Evolutionary conservation across 1,284 basidiomycete genomes (phyloP), one percentile per base, ranked within the genome.

Genomic region (Chalciporus sp.): DNA sequence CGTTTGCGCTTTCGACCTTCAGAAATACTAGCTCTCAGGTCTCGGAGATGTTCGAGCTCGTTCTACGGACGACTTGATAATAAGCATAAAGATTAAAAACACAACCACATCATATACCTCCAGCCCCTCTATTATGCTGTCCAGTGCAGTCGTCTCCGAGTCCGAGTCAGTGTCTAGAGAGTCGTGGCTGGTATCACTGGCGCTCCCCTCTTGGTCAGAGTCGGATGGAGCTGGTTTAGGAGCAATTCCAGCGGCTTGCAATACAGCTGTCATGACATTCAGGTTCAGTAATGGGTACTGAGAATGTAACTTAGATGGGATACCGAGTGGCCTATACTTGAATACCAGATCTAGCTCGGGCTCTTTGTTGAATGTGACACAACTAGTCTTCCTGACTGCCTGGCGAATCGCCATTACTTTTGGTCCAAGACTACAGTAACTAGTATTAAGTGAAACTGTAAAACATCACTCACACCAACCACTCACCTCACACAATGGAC

Each of bases 161-260:
- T 17, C 35, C 27, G 7, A 42, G 37, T 44, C 27, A 16, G 51
- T 19, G 17, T 33, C 19, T 26, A 27, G n/a, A n/a, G n/a, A n/a
- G n/a, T n/a, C n/a, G n/a, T n/a, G n/a, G n/a, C n/a, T n/a, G n/a
- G n/a, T n/a, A 23, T 49, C 42, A 12, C 9, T 12, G 12, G 29
- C 16, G 7, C 33, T 10, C 37, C 28, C 33, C 47, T 19, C 31
- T 3, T 11, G 26, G 16, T 17, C n/a, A 20, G 48, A 20, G n/a
- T n/a, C n/a, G n/a, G n/a, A n/a, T 12, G 40, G 12, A 14, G 11
- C 14, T 5, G 49, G 42, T n/a, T 40, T 46, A 33, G 55, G 61
- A 27, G 40, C 59, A 7, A 66, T 52, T 8, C 65, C 56, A 40
- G 56, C 56, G 7, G 59, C 62, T 42, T 60, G 59, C 11, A 65